Conservation (phyloP, 805 yeast genomes). For the Candida endomychidarum region DNA sequence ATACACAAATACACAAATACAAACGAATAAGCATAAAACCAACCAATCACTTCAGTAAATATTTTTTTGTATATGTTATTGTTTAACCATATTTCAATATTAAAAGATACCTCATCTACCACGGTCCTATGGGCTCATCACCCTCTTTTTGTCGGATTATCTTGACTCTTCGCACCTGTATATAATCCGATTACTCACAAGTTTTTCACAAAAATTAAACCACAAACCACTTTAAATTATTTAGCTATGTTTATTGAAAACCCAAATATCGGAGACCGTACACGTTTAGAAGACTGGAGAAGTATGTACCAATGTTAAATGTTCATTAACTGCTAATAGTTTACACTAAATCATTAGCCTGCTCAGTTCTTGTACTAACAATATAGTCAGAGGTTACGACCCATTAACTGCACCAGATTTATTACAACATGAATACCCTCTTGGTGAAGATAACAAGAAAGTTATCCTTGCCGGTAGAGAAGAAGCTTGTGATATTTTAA, state of each 20-base stretch:
- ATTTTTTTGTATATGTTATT: too few relatives aligned
- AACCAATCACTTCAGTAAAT: too few relatives aligned
- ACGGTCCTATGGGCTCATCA: too few relatives aligned
- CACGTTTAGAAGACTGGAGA: slow-evolving; percentile 58
- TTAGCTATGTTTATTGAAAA: slow-evolving; percentile 76
- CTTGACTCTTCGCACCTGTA: background rate
- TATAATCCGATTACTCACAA: slow-evolving; percentile 2
- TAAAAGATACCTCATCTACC: too few relatives aligned
- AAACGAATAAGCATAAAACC: too few relatives aligned
- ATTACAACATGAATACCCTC: slow-evolving; percentile 81
- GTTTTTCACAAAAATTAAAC: slow-evolving; percentile 3
- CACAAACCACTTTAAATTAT: background rate
- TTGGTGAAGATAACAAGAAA: slow-evolving; percentile 50
- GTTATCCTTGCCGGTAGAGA: slow-evolving; percentile 77
- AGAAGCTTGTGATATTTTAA: slow-evolving; percentile 72
- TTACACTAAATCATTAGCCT: background rate
- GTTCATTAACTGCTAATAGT: too few relatives aligned
- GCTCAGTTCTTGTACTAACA: slow-evolving; percentile 10
- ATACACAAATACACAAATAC: too few relatives aligned
- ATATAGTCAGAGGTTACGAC: slow-evolving; percentile 71
- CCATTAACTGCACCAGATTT: slow-evolving; percentile 93
- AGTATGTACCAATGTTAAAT: slow-evolving; percentile 37
- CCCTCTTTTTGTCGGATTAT: too few relatives aligned
- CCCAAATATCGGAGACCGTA: slow-evolving; percentile 80
- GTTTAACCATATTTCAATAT: too few relatives aligned